Percentiles rank a stretch among this genome's conserved stretches.
Conservation (phyloP, 257 asterid genomes). For the Fraxinus cuspidata region DNA sequence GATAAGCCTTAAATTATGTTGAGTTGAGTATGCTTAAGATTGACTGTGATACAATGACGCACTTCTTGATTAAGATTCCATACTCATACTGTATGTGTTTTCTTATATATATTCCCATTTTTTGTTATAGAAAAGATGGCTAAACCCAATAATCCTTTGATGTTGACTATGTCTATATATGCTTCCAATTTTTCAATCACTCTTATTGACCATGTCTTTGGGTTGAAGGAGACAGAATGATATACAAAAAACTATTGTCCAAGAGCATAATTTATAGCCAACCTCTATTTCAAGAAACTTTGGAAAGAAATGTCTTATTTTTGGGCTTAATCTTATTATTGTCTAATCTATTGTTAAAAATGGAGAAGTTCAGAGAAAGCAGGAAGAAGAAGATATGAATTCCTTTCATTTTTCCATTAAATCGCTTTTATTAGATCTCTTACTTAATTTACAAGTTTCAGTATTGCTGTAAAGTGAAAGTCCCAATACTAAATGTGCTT, state of each 20-base stretch:
- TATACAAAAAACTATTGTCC: not conserved
- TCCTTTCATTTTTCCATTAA: not conserved
- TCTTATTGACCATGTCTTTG: not conserved
- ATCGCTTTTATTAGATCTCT: not conserved
- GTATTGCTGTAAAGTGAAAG: not conserved
- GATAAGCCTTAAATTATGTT: not conserved
- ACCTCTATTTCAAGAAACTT: not conserved
- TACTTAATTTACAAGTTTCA: not conserved
- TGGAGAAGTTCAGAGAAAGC: not conserved
- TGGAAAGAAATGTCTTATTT: not conserved
- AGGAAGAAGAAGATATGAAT: not conserved
- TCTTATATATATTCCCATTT: too few species aligned
- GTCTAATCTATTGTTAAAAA: not conserved
- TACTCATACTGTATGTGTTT: not conserved
- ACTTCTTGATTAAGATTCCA: not conserved
- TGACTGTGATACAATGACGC: not conserved
- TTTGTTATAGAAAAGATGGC: not conserved
- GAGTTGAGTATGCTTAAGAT: not conserved
- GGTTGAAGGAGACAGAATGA: not conserved
- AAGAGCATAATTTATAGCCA: not conserved
- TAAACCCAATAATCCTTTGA: not conserved
- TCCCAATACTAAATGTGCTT: not conserved
- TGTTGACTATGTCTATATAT: not conserved
- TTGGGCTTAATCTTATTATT: not conserved
- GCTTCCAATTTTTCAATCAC: not conserved